Evolutionary conservation across 1,284 basidiomycete genomes (phyloP).

Genomic region (Cryptococcus neoformans): DNA sequence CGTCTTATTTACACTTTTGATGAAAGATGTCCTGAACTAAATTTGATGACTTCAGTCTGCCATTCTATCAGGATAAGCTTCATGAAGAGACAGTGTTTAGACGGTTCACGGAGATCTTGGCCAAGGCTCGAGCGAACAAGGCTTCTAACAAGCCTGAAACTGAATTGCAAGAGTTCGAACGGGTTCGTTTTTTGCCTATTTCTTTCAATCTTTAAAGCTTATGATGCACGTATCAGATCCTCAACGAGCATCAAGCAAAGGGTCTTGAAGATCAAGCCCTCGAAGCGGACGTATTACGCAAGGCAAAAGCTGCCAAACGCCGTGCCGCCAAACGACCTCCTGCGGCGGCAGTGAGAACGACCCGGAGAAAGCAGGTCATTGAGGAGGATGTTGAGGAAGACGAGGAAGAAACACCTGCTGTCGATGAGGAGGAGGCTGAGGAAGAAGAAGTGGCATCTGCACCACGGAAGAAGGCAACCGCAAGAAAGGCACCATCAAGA

Average conservation of each 20-base stretch:
- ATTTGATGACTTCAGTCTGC: slow-evolving; percentile 51
- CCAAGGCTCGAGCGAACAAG: slow-evolving; percentile 79
- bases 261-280: slow-evolving; percentile 88
- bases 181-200: slow-evolving; percentile 50
- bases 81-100: slow-evolving; percentile 81
- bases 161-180: slow-evolving; percentile 85
- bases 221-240: slow-evolving; percentile 56
- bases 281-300: slow-evolving; percentile 74
- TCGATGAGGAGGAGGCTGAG: slow-evolving; percentile 9
- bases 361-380: slow-evolving; percentile 8
- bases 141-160: slow-evolving; percentile 83
- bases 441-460: slow-evolving; percentile 4
- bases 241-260: slow-evolving; percentile 76
- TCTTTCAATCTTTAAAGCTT: neutral
- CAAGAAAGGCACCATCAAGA: slow-evolving; percentile 12
- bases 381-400: slow-evolving; percentile 20
- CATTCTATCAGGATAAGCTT: slow-evolving; percentile 92
- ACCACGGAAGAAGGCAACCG: slow-evolving; percentile 8
- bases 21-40: neutral
- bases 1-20: slow-evolving; percentile 11
- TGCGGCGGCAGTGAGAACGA: slow-evolving; percentile 3
- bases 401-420: slow-evolving; percentile 4
- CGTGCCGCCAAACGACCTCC: slow-evolving; percentile 47
- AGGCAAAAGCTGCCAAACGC: slow-evolving; percentile 74
- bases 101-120: slow-evolving; percentile 83